Evolutionary conservation across 1,139 yeast genomes (phyloP), one percentile per base, ranked within the genome.

Genomic region (Lodderomyces jiufengensis): DNA sequence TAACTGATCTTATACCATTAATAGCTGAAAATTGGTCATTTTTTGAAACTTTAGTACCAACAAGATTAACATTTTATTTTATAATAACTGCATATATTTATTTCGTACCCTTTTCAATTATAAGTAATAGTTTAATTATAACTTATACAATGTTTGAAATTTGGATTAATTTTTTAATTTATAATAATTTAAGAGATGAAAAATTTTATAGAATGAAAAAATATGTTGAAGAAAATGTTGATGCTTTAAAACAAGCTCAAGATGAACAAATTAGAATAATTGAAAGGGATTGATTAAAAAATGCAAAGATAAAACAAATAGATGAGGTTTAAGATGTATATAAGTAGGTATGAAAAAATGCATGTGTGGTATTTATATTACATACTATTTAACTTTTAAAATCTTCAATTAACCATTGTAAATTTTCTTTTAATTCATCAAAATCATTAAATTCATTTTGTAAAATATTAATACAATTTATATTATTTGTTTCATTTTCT

Each of bases 41-140:
- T 55, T 83, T 86, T 50, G 85, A 82, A 49, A 66, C 80, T 5
- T 56, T 81, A 11, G 81, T 85, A 3, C 95, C 95, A 7, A 48
- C 76, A 9, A 73, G 97, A 50, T 61, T 87, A 38, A 46, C 73
- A 9, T 46, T 70, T 4, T 79, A 70, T 51, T 85, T 88, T 51
- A 52, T 53, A 1, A 46, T 81, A 31, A 77, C 77, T 9, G 60
- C 61, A 9, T 70, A 63, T 47, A 46, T 70, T 27, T 73, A 70
- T 54, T 42, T 68, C 27, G 61, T 61, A 18, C 63, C 63, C 14
- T 65, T 68, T 37, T 55, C 70, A 11, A 59, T 63, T 25, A 37
- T 81, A 15, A 78, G 82, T 49, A 82, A 81, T 57, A 80, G 78
- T 51, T 64, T 78, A 32, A 73, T 80, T 3, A 79, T 82, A 45